Evolutionary conservation across 2,329 filamentous ascomycete genomes (phyloP), one percentile per base, ranked within the genome.

Genomic region (Myriosclerotinia scirpicola): DNA sequence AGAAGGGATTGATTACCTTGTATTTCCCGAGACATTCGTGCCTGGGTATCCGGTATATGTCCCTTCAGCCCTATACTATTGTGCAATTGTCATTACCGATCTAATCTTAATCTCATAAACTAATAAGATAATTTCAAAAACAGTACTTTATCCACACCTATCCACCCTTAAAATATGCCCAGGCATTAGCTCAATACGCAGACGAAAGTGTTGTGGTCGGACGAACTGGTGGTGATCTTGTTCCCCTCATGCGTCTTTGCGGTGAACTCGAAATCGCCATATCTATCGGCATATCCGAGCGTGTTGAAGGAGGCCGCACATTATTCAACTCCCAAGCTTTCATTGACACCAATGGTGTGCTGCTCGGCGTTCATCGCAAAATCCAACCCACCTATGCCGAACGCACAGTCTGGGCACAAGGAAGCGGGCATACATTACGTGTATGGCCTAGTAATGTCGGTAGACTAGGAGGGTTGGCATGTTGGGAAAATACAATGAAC

Each of bases 21-120:
- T 53, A 5, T 62, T 62, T 9, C 59, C 59, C 8, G 59, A 62
- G 12, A 62, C 59, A 20, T 62, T 62, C 17, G n/a, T 62, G 7
- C 59, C 59, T 53, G 59, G 59, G 20, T 62, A 62, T 30, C 59
- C 59, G 17, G 59, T 62, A 30, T 12, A 6, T n/a, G 5, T 9
- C 1, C 30, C 20, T 15, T 26, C 26, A 26, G 26, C 26, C 26
- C 26, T 26, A 26, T 26, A 26, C 2, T 26, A 26, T 26, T 26
- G 26, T 26, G 26, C 26, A 26, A 26, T 26, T 26, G 26, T 0
- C 5, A 2, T 4, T 38, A 6, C 12, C 11, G 2, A 7, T 1
- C 5, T 8, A 26, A 46, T 6, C 20, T 17, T 46, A 15, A 46
- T 46, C 12, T 8, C 5, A 17, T 7, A 17, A 5, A 46, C 3